Base-by-base conservation (phyloP, 2,329 filamentous ascomycete genomes). In the Penicillium sp. region DNA sequence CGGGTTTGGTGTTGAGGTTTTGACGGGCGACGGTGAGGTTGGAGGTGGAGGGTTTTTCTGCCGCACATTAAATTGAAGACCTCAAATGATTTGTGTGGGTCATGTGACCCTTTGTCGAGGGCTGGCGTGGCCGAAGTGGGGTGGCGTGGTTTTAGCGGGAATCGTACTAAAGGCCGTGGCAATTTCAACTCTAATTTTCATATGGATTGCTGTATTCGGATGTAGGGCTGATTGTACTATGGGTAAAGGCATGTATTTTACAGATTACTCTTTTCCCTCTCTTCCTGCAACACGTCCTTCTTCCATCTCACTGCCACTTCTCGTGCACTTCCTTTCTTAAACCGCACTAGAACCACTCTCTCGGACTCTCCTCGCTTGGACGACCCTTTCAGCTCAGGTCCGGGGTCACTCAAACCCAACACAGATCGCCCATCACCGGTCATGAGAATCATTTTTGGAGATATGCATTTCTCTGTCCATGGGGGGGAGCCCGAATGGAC, bases 301-400 rank as follows among this genome's bases (percentile, higher is more conserved):
- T 68, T 73, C 72, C 69, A 75, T 34, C 65, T 65, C 21, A 87
- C 79, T 55, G 81, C 79, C 37, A 86, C 73, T 58, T 83, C 75
- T 58, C 81, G 73, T 23, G 82, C 81, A 18, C 81, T 81, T 55
- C 83, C 82, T 52, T 81, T 80, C 60, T 70, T 77, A 54, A 86
- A 86, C 46, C 77, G 77, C 8, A 83, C 80, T 21, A 84, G 71
- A 27, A 86, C 78, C 46, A 85, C 81, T 63, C 80, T 78, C 49
- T 85, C 82, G 27, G 61, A 70, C 25, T 83, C 74, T 0, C 83
- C 84, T 57, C 63, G 75, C 60, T 80, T 75, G 4, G 71, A 77
- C 8, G 69, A 71, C 21, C 68, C 75, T 55, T 81, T 77, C 4
- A 86, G 68, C 63, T 86, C 84, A 37, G 75, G 75, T 0, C 84